phyloP scores from a whole-genome alignment of 306 rosid genomes.

The Hippophae tibetana region DNA sequence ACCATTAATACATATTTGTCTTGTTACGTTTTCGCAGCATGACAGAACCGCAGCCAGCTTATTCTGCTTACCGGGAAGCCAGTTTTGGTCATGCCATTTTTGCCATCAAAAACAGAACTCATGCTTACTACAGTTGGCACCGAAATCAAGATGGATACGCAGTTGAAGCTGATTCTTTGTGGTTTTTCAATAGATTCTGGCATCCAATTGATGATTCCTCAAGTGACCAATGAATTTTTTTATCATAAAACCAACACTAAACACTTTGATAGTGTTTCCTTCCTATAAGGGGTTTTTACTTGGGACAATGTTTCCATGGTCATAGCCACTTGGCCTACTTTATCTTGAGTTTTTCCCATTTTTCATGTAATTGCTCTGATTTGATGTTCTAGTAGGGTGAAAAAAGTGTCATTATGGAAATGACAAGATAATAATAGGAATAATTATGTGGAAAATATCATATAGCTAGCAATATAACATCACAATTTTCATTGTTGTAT shows the following conservation, averaged over 20 bases:
- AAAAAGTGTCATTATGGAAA: too few relatives aligned
- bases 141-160: conserved; percentile 67
- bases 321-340: too few relatives aligned
- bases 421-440: too few relatives aligned
- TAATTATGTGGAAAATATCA: too few relatives aligned
- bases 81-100: conserved; percentile 85
- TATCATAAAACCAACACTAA: neutral
- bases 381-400: too few relatives aligned
- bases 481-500: too few relatives aligned
- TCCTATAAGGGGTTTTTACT: too few relatives aligned
- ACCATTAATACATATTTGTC: conserved; percentile 1
- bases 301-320: too few relatives aligned
- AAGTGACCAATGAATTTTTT: neutral
- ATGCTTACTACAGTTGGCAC: conserved; percentile 71
- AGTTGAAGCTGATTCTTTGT: conserved; percentile 54
- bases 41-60: conserved; percentile 72
- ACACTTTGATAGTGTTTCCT: neutral
- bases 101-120: conserved; percentile 69
- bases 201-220: conserved; percentile 55
- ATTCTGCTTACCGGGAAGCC: conserved; percentile 74
- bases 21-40: conserved; percentile 37
- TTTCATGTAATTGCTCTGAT: too few relatives aligned
- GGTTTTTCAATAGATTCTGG: conserved; percentile 67
- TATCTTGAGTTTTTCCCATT: too few relatives aligned
- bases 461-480: too few relatives aligned